phyloP scores from a whole-genome alignment of 805 yeast genomes.

The Candida incommunis region DNA sequence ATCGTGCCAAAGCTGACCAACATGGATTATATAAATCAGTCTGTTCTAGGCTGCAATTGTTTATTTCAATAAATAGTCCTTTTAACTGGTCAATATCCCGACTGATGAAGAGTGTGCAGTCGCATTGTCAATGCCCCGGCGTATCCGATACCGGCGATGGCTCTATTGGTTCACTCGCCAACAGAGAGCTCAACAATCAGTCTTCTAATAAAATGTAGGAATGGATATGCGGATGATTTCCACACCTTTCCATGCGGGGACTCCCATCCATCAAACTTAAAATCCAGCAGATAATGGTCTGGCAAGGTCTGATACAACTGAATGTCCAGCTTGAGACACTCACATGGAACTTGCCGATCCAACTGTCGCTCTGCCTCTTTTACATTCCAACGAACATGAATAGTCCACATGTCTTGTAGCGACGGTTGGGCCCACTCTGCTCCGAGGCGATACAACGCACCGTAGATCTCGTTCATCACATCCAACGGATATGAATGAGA shows the following conservation, averaged over 20 bases:
- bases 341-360: constrained; percentile 19
- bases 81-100: too few relatives aligned
- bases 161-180: constrained; percentile 53
- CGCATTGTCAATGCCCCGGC: too few relatives aligned
- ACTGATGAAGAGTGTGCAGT: too few relatives aligned
- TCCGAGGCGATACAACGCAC: constrained; percentile 83
- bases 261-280: constrained; percentile 98
- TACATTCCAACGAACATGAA: constrained; percentile 90
- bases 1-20: too few relatives aligned
- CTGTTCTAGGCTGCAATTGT: too few relatives aligned
- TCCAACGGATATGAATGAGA: constrained; percentile 93
- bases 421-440: constrained; percentile 97
- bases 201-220: constrained; percentile 80
- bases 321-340: constrained; percentile 91
- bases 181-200: constrained; percentile 95
- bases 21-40: too few relatives aligned
- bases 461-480: constrained; percentile 96
- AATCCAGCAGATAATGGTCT: constrained; percentile 89
- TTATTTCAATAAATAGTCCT: too few relatives aligned
- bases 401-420: constrained; percentile 93
- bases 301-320: constrained; percentile 93
- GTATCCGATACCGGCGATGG: too few relatives aligned
- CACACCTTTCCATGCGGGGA: constrained; percentile 4
- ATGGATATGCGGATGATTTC: constrained; percentile 82
- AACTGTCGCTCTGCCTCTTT: constrained; percentile 7